Evolutionary conservation across 257 asterid genomes (phyloP).

Genomic region (Ehretia macrophylla): DNA sequence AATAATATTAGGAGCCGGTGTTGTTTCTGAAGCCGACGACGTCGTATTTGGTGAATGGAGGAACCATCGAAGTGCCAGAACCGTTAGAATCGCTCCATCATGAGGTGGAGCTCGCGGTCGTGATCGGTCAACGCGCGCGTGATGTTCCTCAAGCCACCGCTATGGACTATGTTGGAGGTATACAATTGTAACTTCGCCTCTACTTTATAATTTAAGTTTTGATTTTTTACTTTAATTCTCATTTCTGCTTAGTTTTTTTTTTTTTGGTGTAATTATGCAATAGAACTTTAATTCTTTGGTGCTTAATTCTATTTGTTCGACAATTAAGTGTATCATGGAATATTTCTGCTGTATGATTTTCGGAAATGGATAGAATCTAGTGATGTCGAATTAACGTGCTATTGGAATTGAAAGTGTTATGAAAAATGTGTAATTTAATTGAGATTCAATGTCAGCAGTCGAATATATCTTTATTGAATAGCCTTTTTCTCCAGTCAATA

Average conservation of each 20-base stretch:
- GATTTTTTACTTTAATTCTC: neutral
- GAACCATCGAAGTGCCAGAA: slow-evolving; percentile 78
- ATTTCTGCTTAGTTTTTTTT: too few relatives aligned
- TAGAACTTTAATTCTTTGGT: too few relatives aligned
- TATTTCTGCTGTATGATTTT: too few relatives aligned
- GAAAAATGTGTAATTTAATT: too few relatives aligned
- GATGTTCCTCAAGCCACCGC: slow-evolving; percentile 82
- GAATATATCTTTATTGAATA: too few relatives aligned
- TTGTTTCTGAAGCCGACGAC: slow-evolving; percentile 94
- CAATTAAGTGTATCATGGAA: too few relatives aligned
- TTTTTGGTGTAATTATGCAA: neutral
- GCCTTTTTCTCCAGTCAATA: neutral
- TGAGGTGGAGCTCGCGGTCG: slow-evolving; percentile 97
- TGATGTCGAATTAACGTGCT: too few relatives aligned
- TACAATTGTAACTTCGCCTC: neutral
- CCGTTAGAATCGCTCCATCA: slow-evolving; percentile 77
- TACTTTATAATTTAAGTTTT: neutral
- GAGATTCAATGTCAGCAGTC: too few relatives aligned
- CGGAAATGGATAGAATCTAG: too few relatives aligned
- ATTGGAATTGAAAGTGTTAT: too few relatives aligned
- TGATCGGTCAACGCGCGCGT: slow-evolving; percentile 77
- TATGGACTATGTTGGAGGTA: slow-evolving; percentile 86
- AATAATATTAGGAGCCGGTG: slow-evolving; percentile 68
- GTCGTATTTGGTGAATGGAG: slow-evolving; percentile 87
- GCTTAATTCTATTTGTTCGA: too few relatives aligned